Evolutionary conservation across 495 filamentous ascomycete genomes (phyloP).

Genomic region (Daldinia caldariorum): DNA sequence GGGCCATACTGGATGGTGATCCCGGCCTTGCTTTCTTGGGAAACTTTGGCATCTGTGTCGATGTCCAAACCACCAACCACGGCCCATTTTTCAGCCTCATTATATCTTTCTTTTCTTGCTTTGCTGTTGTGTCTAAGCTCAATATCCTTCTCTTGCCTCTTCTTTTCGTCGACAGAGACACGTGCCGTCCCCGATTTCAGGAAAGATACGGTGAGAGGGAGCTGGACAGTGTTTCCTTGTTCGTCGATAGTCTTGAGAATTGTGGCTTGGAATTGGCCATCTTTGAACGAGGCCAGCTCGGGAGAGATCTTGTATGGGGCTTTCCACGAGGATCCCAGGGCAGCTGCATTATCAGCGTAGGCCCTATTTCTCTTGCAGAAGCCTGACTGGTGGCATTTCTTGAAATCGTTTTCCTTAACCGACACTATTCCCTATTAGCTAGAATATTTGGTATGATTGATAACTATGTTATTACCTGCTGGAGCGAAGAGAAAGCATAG

Average conservation of each 20-base stretch:
- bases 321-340: slow-evolving; percentile 71
- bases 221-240: slow-evolving; percentile 68
- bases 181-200: slow-evolving; percentile 87
- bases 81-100: slow-evolving; percentile 87
- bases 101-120: slow-evolving; percentile 90
- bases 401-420: slow-evolving; percentile 97
- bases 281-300: slow-evolving; percentile 75
- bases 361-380: slow-evolving; percentile 96
- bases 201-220: slow-evolving; percentile 89
- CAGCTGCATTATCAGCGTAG: slow-evolving; percentile 79
- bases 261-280: slow-evolving; percentile 80
- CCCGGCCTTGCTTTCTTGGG: slow-evolving; percentile 65
- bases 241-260: slow-evolving; percentile 78
- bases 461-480: slow-evolving; percentile 53
- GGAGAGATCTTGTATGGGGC: slow-evolving; percentile 83
- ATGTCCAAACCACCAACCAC: slow-evolving; percentile 80
- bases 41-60: slow-evolving; percentile 72
- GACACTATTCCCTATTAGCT: slow-evolving; percentile 60
- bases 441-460: background rate
- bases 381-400: slow-evolving; percentile 91
- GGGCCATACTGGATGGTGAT: slow-evolving; percentile 87
- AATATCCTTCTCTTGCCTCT: slow-evolving; percentile 87
- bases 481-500: slow-evolving; percentile 58
- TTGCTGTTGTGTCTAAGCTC: slow-evolving; percentile 84
- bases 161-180: slow-evolving; percentile 89